Evolutionary conservation across 768 basidiomycete species (phyloP).

Genomic region (Kwoniella heveanensis): DNA sequence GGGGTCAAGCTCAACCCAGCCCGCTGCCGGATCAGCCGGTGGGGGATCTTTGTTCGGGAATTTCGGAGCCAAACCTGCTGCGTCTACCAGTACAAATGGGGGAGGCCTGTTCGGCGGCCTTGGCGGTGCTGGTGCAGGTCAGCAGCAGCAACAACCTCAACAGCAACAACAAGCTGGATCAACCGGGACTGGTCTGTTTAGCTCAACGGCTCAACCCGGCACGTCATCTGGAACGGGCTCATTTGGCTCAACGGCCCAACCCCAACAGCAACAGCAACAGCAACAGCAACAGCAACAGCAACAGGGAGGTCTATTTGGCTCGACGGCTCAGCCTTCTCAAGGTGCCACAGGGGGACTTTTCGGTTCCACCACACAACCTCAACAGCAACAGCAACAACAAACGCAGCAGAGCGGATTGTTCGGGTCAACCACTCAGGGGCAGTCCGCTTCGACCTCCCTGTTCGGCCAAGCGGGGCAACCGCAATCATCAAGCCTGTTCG

Average conservation of each 20-base stretch:
- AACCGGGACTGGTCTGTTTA: slow-evolving; percentile 13
- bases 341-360: slow-evolving; percentile 20
- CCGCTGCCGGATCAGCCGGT: background rate
- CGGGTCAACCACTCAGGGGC: slow-evolving; percentile 14
- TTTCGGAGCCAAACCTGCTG: slow-evolving; percentile 20
- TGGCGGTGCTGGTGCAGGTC: slow-evolving; percentile 14
- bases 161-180: slow-evolving; percentile 14
- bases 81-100: slow-evolving; percentile 6
- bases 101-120: slow-evolving; percentile 27
- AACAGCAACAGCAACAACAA: slow-evolving; percentile 20
- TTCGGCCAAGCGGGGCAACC: slow-evolving; percentile 23
- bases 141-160: slow-evolving; percentile 15
- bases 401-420: slow-evolving; percentile 28
- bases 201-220: slow-evolving; percentile 9
- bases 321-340: slow-evolving; percentile 9
- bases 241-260: slow-evolving; percentile 20
- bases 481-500: slow-evolving; percentile 20
- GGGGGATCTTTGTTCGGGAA: slow-evolving; percentile 22
- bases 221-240: slow-evolving; percentile 19
- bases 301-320: slow-evolving; percentile 14
- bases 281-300: slow-evolving; percentile 22
- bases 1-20: slow-evolving; percentile 15
- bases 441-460: slow-evolving; percentile 4
- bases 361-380: slow-evolving; percentile 14
- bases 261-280: slow-evolving; percentile 19